Conservation (phyloP, 257 asterid genomes). For the Nicotiana knightiana region DNA sequence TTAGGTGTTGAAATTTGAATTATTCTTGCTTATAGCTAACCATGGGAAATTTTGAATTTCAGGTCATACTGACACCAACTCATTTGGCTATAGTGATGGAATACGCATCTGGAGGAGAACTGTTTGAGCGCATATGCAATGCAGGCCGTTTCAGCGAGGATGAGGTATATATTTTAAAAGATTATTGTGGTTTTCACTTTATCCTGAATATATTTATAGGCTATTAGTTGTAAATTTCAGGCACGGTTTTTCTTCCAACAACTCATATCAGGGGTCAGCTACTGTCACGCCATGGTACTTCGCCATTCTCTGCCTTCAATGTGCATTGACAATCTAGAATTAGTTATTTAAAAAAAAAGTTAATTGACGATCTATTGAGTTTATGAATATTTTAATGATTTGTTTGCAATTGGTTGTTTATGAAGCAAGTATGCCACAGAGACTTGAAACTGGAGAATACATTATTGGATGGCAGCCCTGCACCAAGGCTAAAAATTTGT, state of each 20-base stretch:
- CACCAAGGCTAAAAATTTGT: slow-evolving; percentile 91
- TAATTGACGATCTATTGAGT: background rate
- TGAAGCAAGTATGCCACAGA: slow-evolving; percentile 97
- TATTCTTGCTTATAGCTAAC: background rate
- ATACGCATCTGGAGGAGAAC: slow-evolving; percentile 97
- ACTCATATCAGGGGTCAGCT: slow-evolving; percentile 97
- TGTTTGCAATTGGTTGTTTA: background rate
- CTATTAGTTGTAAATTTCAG: slow-evolving; percentile 26
- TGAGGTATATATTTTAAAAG: slow-evolving; percentile 45
- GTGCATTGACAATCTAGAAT: background rate
- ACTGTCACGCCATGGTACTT: slow-evolving; percentile 90
- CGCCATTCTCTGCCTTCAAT: background rate
- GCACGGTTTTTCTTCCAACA: slow-evolving; percentile 98
- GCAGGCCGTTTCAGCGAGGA: slow-evolving; percentile 98
- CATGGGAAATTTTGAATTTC: background rate
- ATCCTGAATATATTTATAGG: slow-evolving; percentile 10
- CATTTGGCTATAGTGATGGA: slow-evolving; percentile 99
- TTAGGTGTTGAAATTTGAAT: slow-evolving; percentile 10
- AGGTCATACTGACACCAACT: slow-evolving; percentile 90
- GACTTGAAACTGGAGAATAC: slow-evolving; percentile 95
- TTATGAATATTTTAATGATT: background rate
- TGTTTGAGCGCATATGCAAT: slow-evolving; percentile 91
- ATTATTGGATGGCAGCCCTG: slow-evolving; percentile 87
- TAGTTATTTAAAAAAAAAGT: too few relatives aligned
- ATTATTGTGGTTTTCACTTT: background rate